Conservation (phyloP, 2,329 filamentous ascomycete species). For the Pseudogymnoascus sp. region DNA sequence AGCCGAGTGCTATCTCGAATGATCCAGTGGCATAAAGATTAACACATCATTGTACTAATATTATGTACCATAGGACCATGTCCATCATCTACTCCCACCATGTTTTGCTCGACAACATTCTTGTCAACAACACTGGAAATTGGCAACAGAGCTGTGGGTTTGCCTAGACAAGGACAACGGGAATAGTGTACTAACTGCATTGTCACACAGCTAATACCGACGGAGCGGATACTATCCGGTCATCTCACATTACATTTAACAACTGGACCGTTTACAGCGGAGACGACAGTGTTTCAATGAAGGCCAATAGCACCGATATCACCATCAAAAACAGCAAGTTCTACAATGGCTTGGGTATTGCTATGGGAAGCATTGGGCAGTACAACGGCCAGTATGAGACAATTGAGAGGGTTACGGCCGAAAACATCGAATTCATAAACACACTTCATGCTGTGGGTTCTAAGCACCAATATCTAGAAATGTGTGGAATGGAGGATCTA, state of each 20-base stretch:
- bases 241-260: conserved; percentile 41
- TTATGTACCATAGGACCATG: conserved; percentile 33
- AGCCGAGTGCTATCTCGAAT: neutral
- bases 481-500: neutral
- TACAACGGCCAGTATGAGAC: conserved; percentile 39
- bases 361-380: conserved; percentile 50
- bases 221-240: conserved; percentile 43
- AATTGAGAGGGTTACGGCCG: conserved; percentile 40
- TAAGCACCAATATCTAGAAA: too few relatives aligned
- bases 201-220: conserved; percentile 29
- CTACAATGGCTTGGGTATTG: conserved; percentile 42
- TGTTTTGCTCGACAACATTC: conserved; percentile 40
- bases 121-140: conserved; percentile 39
- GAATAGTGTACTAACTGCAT: neutral
- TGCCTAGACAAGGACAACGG: neutral
- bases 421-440: conserved; percentile 38
- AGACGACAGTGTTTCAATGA: conserved; percentile 45
- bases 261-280: conserved; percentile 43
- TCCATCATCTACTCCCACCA: conserved; percentile 40
- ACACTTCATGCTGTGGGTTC: conserved; percentile 35
- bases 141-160: neutral
- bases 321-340: conserved; percentile 40
- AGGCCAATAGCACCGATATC: conserved; percentile 49
- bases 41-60: neutral
- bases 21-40: neutral